phyloP scores from a whole-genome alignment of 352 stramenopile species.

The Globisporangium yorkense region DNA sequence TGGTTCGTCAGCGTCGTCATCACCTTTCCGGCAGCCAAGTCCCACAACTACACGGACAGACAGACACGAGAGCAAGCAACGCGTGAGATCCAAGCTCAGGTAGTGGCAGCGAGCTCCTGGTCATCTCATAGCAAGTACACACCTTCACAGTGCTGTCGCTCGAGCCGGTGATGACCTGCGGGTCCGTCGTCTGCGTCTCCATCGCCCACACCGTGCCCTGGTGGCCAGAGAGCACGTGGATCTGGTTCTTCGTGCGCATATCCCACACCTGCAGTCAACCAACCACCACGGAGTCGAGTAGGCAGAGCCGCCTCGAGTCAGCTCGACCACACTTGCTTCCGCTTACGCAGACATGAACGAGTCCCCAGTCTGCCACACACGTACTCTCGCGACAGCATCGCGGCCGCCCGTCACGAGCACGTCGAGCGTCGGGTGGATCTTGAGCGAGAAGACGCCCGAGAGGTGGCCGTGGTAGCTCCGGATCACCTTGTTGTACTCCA shows the following conservation, averaged over 20 bases:
- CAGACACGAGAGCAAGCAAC: neutral
- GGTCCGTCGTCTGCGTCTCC: conserved; percentile 95
- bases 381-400: conserved; percentile 76
- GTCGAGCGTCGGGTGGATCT: conserved; percentile 98
- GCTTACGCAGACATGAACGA: neutral
- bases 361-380: conserved; percentile 8
- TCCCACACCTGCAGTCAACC: conserved; percentile 91
- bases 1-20: conserved; percentile 99
- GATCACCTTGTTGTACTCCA: conserved; percentile 99
- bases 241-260: conserved; percentile 98
- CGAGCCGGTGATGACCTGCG: conserved; percentile 90
- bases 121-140: neutral
- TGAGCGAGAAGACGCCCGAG: conserved; percentile 96
- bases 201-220: conserved; percentile 94
- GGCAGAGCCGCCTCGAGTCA: neutral
- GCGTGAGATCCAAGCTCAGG: neutral
- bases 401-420: conserved; percentile 97
- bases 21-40: conserved; percentile 96
- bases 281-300: neutral
- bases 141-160: conserved; percentile 95
- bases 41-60: conserved; percentile 84
- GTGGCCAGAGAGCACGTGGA: conserved; percentile 96
- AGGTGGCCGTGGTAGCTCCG: conserved; percentile 99
- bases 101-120: too few relatives aligned
- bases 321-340: neutral